Evolutionary conservation across 306 rosid species (phyloP).

Genomic region (Alnus rubra): DNA sequence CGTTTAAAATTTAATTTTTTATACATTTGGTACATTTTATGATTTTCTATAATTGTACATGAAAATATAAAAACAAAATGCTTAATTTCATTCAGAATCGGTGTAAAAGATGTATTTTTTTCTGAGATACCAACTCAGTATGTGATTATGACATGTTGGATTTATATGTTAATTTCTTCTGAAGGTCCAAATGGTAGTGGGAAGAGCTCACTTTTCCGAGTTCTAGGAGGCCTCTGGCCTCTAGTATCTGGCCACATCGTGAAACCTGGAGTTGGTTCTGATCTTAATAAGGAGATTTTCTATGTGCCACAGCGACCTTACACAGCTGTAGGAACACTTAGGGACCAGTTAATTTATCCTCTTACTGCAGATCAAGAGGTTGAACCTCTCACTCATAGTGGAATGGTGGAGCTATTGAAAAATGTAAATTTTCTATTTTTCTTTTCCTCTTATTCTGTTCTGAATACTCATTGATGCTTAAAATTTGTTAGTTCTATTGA

Average conservation of each 20-base stretch:
- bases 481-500: slow-evolving; percentile 1
- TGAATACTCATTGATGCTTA: slow-evolving; percentile 9
- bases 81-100: not conserved
- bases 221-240: slow-evolving; percentile 99
- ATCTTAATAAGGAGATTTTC: slow-evolving; percentile 97
- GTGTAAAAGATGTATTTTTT: not conserved
- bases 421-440: slow-evolving; percentile 46
- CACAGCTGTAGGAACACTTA: slow-evolving; percentile 98
- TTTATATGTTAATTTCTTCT: slow-evolving; percentile 29
- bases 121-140: not conserved
- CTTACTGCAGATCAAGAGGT: slow-evolving; percentile 72
- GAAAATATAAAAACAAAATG: not conserved
- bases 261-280: slow-evolving; percentile 96
- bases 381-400: slow-evolving; percentile 71
- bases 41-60: not conserved
- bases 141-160: not conserved
- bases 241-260: slow-evolving; percentile 87
- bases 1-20: not conserved
- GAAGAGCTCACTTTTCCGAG: slow-evolving; percentile 98
- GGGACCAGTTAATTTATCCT: slow-evolving; percentile 98
- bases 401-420: slow-evolving; percentile 88
- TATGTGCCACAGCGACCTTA: slow-evolving; percentile 99
- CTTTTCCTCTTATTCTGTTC: slow-evolving; percentile 20
- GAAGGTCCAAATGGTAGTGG: slow-evolving; percentile 99
- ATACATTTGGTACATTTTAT: not conserved